Base-by-base conservation (phyloP, 345 rosid genomes). In the Anacardium occidentale region DNA sequence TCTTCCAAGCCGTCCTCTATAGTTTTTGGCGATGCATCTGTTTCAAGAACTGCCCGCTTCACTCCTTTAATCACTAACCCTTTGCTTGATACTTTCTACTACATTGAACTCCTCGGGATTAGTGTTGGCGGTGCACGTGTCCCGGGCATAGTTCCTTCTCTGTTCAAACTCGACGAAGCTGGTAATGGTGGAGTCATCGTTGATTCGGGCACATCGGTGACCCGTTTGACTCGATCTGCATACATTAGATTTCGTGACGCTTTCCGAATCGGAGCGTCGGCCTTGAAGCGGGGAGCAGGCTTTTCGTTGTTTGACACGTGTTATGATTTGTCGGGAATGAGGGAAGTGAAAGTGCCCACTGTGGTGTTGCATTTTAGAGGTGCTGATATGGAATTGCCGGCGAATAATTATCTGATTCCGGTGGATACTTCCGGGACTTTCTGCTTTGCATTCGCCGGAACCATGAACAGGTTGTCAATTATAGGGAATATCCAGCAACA, bases 401-500 rank as follows among this genome's bases (percentile, higher is more conserved):
- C 98, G 66, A 79, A 96, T 7, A 95, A 95, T 63, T 95, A 95
- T 71, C 74, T 95, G 73, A 91, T 95, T 34, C 94, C 99, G 24
- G 97, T 95, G 54, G 95, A 91, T 52, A 66, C 73, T 15, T 69
- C 77, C 42, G 97, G 96, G 20, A 92, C 82, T 0, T 92, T 95
- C 72, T 95, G 99, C 83, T 95, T 90, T 71, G 99, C 99, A 0
- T 95, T 95, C 44, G 99, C 99, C 14, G 99, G 94, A 34, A 95
- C 98, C 5, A 78, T 76, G 90, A 81, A 96, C 70, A 93, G 94
- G 50, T 76, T 95, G 68, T 89, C 99, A 47, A 93, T 95, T 11
- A 76, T 95, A 13, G 99, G 98, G 48, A 95, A 95, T 55, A 92
- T 95, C 62, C 99, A 95, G 86, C 99, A 95, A 58, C 99, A 95